Evolutionary conservation across 75 land plant species (phyloP), one percentile per base, ranked within the genome.

Genomic region (Pseudotsuga menziesii): DNA sequence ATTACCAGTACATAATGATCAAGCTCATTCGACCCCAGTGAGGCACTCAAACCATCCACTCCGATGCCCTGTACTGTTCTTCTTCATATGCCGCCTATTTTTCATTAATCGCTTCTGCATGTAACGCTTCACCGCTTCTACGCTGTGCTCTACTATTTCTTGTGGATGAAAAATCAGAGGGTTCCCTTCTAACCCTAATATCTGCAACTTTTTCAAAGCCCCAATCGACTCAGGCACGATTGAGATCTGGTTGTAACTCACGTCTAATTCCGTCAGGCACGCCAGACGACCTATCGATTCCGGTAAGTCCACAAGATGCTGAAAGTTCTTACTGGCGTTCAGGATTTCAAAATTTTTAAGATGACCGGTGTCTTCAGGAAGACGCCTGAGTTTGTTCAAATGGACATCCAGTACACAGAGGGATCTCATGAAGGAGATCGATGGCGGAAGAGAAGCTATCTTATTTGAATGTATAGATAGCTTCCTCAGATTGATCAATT

Each of bases 341-440:
- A 93, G 91, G 61, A 80, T 58, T 72, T 93, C 83, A n/a, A 93
- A 77, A 64, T 76, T 77, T 52, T 80, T 85, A 56, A 93, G 86
- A 83, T 89, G 88, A 76, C 92, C 95, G 35, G 90, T 80, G 82
- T 83, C 87, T 26, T 85, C 81, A 4, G 95, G 95, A 61, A 93
- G 78, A 57, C 84, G 63, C 15, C 83, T 76, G 54, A 93, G 93
- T 81, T 87, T 83, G 88, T 93, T 93, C 69, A 89, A 90, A 54
- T 89, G 93, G 15, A 87, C 87, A 26, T 93, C 95, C 32, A 93
- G 79, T 27, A 84, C 75, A 12, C 79, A 82, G 63, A 93, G 85
- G 7, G 82, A 61, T 59, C 87, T 88, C 39, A 91, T 61, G 79
- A 90, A 85, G 74, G 91, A 81, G 72, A 77, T 77, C 69, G 95